Conservation (phyloP, 768 basidiomycete species). For the Podaxis sp. region DNA sequence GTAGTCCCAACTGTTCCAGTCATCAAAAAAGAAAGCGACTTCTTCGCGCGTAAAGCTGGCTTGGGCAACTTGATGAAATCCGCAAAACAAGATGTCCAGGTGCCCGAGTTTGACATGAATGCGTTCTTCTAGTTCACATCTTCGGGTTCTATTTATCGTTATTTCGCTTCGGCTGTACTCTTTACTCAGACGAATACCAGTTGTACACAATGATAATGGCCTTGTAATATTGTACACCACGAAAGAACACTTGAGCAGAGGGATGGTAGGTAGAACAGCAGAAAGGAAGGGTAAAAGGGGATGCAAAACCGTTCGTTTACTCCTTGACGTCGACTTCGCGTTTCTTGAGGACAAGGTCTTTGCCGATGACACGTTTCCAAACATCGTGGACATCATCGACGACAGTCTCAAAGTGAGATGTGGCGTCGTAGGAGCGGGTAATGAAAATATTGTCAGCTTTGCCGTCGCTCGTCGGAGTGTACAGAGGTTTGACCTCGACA, state of each 20-base stretch:
- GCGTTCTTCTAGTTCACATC: slow-evolving; percentile 54
- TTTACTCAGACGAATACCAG: background rate
- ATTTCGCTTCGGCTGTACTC: slow-evolving; percentile 1
- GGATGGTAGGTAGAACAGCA: background rate
- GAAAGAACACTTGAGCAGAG: background rate
- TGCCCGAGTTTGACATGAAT: slow-evolving; percentile 87
- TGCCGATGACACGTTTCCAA: slow-evolving; percentile 84
- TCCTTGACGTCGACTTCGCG: slow-evolving; percentile 68
- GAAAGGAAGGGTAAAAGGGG: background rate
- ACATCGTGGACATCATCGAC: slow-evolving; percentile 97
- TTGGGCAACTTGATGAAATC: slow-evolving; percentile 85
- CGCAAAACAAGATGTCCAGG: slow-evolving; percentile 84
- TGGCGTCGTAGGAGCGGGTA: slow-evolving; percentile 97
- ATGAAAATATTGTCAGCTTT: slow-evolving; percentile 90
- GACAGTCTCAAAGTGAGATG: slow-evolving; percentile 98
- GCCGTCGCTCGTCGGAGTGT: slow-evolving; percentile 84
- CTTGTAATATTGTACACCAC: slow-evolving; percentile 9
- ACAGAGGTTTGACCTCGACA: slow-evolving; percentile 83
- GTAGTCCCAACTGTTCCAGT: slow-evolving; percentile 27
- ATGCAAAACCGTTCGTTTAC: slow-evolving; percentile 20
- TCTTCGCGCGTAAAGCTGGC: slow-evolving; percentile 65
- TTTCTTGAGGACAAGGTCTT: slow-evolving; percentile 84
- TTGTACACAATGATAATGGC: background rate
- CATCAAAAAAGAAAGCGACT: slow-evolving; percentile 53
- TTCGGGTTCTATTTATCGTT: slow-evolving; percentile 5